phyloP scores from a whole-genome alignment of 257 asterid species.

The Solanum pennellii region DNA sequence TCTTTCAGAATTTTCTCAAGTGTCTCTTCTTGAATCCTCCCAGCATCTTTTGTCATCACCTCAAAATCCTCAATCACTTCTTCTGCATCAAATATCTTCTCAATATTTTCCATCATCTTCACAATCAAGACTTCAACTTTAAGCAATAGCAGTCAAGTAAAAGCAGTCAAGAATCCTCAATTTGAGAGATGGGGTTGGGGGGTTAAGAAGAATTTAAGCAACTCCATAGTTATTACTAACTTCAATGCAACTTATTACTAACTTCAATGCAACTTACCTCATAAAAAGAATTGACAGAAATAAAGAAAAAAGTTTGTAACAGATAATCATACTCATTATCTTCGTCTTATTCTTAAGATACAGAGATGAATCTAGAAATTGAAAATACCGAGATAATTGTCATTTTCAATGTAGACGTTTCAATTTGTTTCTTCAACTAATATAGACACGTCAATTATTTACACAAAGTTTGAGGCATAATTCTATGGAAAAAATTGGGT shows the following conservation, averaged over 20 bases:
- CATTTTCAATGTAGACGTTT: neutral
- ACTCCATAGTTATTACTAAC: neutral
- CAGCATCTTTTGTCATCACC: conserved; percentile 31
- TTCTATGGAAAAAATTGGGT: neutral
- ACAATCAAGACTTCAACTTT: neutral
- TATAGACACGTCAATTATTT: neutral
- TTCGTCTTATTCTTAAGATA: neutral
- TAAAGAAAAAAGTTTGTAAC: too few species aligned
- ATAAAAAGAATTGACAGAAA: neutral
- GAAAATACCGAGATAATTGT: too few species aligned
- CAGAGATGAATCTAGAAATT: neutral
- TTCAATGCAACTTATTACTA: neutral
- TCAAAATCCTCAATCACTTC: conserved; percentile 60
- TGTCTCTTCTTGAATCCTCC: neutral
- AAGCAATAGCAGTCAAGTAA: neutral
- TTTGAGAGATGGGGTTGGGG: neutral
- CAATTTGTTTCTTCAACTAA: neutral
- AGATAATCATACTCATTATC: neutral
- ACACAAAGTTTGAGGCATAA: neutral
- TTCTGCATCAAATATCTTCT: conserved; percentile 48
- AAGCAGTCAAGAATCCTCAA: neutral
- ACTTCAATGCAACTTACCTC: neutral
- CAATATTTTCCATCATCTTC: conserved; percentile 47
- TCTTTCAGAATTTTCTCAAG: neutral
- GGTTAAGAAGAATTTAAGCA: neutral